A percentile compares a stretch with the other conserved stretches of the same genome.
Conservation (phyloP, 1,284 basidiomycete genomes). For the Malassezia nana region DNA sequence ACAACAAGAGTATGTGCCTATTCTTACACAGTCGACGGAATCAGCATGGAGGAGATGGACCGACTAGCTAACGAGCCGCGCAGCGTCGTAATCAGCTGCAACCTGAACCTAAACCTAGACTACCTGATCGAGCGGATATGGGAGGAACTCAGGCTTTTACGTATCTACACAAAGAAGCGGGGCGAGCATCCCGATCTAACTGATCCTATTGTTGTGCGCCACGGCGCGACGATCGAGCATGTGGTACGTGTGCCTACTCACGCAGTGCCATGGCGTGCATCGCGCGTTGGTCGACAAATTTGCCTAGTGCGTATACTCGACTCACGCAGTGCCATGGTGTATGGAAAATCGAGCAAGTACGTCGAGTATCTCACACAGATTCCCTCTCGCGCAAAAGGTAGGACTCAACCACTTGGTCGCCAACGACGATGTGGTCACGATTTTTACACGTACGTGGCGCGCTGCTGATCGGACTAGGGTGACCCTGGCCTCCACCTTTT, state of each 20-base stretch:
- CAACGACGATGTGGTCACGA: constrained; percentile 81
- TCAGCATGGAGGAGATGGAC: constrained; percentile 59
- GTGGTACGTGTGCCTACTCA: constrained; percentile 17
- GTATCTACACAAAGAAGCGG: constrained; percentile 86
- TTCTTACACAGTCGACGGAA: constrained; percentile 33
- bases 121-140: constrained; percentile 81
- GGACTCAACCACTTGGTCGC: constrained; percentile 75
- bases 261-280: constrained; percentile 56
- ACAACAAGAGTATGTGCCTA: constrained; percentile 56
- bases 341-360: constrained; percentile 37
- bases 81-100: constrained; percentile 85
- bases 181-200: constrained; percentile 74
- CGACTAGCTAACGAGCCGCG: constrained; percentile 76
- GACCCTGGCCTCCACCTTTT: not conserved
- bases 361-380: not conserved
- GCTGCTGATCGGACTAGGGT: not conserved
- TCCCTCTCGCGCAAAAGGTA: constrained; percentile 46
- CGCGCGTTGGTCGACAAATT: constrained; percentile 75
- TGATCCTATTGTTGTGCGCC: constrained; percentile 85
- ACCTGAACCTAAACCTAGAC: constrained; percentile 81
- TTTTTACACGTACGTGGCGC: constrained; percentile 30
- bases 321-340: constrained; percentile 26
- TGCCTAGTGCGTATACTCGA: constrained; percentile 23
- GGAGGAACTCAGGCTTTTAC: constrained; percentile 49
- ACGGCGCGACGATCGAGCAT: constrained; percentile 85